A percentile compares a stretch with the other conserved stretches of the same genome.
These are phyloP conservation scores for Salvia sclarea DNA, from an alignment of 305 asterid species.

Conservation along the genomic window DNA sequence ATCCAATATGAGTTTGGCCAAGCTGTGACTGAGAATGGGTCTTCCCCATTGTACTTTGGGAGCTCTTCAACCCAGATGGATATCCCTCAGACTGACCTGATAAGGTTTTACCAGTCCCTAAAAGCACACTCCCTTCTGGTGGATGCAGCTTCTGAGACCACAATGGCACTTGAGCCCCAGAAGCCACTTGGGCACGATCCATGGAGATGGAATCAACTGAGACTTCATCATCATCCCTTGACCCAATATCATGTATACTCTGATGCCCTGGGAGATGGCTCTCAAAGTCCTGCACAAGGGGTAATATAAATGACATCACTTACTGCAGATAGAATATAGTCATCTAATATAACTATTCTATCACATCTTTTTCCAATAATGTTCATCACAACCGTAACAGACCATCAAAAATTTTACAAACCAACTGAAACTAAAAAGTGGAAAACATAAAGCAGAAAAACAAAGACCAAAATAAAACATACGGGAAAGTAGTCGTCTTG, in stretches of 20 bases:
- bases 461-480: not conserved
- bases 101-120: slow-evolving; percentile 40
- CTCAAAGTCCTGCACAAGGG: slow-evolving; percentile 53
- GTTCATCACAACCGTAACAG: not conserved
- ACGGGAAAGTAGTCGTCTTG: not conserved
- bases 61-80: slow-evolving; percentile 45
- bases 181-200: slow-evolving; percentile 42
- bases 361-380: not conserved
- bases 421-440: slow-evolving; percentile 18
- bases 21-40: slow-evolving; percentile 47
- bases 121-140: slow-evolving; percentile 48
- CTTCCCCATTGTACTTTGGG: slow-evolving; percentile 41
- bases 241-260: slow-evolving; percentile 40
- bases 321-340: slow-evolving; percentile 5
- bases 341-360: not conserved
- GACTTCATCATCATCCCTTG: slow-evolving; percentile 60
- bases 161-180: slow-evolving; percentile 46
- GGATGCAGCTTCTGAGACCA: slow-evolving; percentile 55
- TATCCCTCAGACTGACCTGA: slow-evolving; percentile 52
- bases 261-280: slow-evolving; percentile 46
- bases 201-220: slow-evolving; percentile 54
- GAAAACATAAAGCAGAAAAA: not conserved
- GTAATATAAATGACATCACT: slow-evolving; percentile 16
- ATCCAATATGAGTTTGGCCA: slow-evolving; percentile 46
- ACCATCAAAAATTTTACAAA: not conserved